Percentiles rank a stretch among this genome's conserved stretches.
Evolutionary conservation across 108 stramenopile genomes (phyloP).

Genomic region (Pseudonitzschia delicatissima): DNA sequence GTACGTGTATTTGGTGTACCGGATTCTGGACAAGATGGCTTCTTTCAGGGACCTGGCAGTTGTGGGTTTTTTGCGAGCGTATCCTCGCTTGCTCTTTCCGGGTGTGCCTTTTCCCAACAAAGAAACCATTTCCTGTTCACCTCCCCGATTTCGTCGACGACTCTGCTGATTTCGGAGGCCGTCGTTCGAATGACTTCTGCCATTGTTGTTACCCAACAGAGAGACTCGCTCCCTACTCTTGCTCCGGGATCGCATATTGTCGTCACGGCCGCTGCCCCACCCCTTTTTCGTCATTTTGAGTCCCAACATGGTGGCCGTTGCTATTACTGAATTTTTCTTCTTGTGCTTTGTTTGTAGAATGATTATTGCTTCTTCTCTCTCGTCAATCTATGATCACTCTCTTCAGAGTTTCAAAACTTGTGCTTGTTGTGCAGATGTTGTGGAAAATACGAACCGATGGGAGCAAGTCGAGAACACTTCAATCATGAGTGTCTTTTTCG

Average conservation of each 20-base stretch:
- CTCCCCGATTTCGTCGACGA: no score
- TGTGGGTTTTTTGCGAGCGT: neutral
- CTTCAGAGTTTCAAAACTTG: no score
- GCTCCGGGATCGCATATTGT: neutral
- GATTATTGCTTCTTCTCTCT: no score
- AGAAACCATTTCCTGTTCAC: constrained; percentile 7
- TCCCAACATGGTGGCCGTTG: neutral
- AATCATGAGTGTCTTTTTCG: no score
- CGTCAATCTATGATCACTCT: no score
- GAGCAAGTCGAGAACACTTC: no score
- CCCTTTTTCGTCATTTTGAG: constrained; percentile 1
- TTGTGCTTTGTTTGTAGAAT: neutral
- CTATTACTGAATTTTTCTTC: neutral
- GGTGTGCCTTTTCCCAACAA: neutral
- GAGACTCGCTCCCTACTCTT: neutral
- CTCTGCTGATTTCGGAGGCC: no score
- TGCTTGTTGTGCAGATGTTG: no score
- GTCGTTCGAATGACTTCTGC: constrained; percentile 1
- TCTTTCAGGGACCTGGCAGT: neutral
- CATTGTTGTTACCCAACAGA: constrained; percentile 5
- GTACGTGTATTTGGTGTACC: neutral
- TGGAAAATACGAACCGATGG: no score
- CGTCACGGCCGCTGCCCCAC: no score
- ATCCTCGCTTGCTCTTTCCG: neutral
- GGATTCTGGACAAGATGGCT: neutral